Percentiles rank a stretch among this genome's conserved stretches.
These are phyloP conservation scores for Fusarium cyanostomum DNA, from an alignment of 2,329 filamentous ascomycete genomes.

Conservation along the genomic window DNA sequence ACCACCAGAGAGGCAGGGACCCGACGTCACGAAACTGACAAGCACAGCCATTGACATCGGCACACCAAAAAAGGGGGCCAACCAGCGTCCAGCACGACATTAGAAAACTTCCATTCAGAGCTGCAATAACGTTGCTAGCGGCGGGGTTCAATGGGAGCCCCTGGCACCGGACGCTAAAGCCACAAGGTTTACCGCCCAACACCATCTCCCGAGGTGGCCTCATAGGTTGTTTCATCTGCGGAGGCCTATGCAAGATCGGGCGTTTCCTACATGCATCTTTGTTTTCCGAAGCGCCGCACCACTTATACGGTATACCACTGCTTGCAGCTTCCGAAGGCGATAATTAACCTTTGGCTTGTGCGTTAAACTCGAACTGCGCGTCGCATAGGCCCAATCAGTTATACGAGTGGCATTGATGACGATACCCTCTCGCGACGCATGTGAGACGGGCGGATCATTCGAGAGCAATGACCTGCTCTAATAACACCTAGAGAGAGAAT, in stretches of 20 bases:
- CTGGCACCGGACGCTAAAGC: constrained; percentile 23
- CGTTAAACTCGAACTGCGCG: constrained; percentile 6
- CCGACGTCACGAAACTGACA: constrained; percentile 28
- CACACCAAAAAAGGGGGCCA: constrained; percentile 31
- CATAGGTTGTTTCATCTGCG: constrained; percentile 36
- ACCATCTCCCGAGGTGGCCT: constrained; percentile 7
- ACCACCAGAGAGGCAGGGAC: not conserved
- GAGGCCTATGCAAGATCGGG: constrained; percentile 6
- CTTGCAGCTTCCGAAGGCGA: no score
- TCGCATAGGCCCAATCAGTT: not conserved
- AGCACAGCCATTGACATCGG: constrained; percentile 20
- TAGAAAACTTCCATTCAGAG: constrained; percentile 24
- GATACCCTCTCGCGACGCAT: constrained; percentile 1
- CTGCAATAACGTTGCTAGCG: constrained; percentile 21
- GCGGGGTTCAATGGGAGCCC: constrained; percentile 19
- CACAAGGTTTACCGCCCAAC: constrained; percentile 18
- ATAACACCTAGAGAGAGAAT: not conserved
- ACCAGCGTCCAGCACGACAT: constrained; percentile 13
- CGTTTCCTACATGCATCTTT: constrained; percentile 21
- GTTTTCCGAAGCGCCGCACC: not conserved
- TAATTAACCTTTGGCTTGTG: not conserved
- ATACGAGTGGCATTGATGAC: constrained; percentile 1
- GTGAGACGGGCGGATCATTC: constrained; percentile 15
- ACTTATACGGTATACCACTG: no score
- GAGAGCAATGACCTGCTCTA: not conserved